Evolutionary conservation across 371 early-diverging fungal genomes (phyloP).

Genomic region (Mortierella sp.): DNA sequence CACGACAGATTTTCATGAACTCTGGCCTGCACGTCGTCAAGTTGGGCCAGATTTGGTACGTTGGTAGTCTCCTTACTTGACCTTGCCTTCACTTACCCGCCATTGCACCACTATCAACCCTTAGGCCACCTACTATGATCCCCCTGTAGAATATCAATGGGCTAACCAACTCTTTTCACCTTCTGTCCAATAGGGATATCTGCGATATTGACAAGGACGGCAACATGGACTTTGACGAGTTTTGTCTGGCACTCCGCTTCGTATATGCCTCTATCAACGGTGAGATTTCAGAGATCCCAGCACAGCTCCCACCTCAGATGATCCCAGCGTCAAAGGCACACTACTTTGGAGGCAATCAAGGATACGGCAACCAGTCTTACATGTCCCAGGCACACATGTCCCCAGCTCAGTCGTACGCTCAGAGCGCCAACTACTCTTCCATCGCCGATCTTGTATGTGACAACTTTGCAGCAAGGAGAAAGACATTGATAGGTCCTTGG

Average conservation of each 20-base stretch:
- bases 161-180: slow-evolving; percentile 8
- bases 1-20: slow-evolving; percentile 77
- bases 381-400: slow-evolving; percentile 57
- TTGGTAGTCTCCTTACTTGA: background rate
- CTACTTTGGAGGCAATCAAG: slow-evolving; percentile 60
- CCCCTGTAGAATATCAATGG: slow-evolving; percentile 5
- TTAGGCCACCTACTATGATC: background rate
- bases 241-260: slow-evolving; percentile 87
- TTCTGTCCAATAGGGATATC: slow-evolving; percentile 70
- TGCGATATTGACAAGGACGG: slow-evolving; percentile 94
- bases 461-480: background rate
- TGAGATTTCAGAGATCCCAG: slow-evolving; percentile 71
- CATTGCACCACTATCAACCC: background rate
- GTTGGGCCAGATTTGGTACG: slow-evolving; percentile 82
- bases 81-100: background rate
- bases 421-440: slow-evolving; percentile 36
- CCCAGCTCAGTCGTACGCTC: slow-evolving; percentile 26
- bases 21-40: slow-evolving; percentile 78
- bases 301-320: slow-evolving; percentile 65
- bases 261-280: slow-evolving; percentile 78
- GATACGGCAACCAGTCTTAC: slow-evolving; percentile 35
- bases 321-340: slow-evolving; percentile 66
- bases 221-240: slow-evolving; percentile 90
- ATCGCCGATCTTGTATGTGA: slow-evolving; percentile 52
- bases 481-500: background rate